Evolutionary conservation across 164 flowering plant species (phyloP).

Genomic region (Vitis labrusca): DNA sequence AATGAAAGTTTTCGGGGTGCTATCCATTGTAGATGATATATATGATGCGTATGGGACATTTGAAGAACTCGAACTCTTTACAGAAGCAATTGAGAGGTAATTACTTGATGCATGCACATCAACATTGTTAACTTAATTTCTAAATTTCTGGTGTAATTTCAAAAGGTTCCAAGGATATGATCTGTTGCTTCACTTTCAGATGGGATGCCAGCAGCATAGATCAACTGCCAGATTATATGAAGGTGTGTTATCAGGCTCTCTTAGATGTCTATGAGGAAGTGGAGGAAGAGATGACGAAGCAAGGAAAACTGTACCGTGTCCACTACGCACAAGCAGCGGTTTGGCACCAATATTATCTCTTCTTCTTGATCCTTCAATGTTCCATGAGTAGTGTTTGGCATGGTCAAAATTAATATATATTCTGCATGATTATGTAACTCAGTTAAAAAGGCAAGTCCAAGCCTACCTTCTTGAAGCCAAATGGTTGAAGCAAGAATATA

Average conservation of each 20-base stretch:
- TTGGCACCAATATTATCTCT: too few relatives aligned
- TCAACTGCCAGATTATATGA: slow-evolving; percentile 1
- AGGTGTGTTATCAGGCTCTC: background rate
- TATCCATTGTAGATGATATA: too few relatives aligned
- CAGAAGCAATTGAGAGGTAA: too few relatives aligned
- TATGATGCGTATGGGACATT: too few relatives aligned
- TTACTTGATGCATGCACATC: background rate
- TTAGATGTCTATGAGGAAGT: background rate
- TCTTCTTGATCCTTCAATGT: too few relatives aligned
- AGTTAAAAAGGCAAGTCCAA: too few relatives aligned
- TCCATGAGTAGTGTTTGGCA: too few relatives aligned
- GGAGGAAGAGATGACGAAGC: background rate
- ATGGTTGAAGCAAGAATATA: background rate
- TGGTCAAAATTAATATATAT: too few relatives aligned
- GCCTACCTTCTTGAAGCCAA: background rate
- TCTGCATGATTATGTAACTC: too few relatives aligned
- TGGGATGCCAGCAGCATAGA: background rate
- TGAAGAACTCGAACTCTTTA: too few relatives aligned
- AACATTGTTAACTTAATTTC: background rate
- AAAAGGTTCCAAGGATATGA: background rate
- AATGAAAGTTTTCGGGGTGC: too few relatives aligned
- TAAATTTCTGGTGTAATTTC: background rate
- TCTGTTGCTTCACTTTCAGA: background rate
- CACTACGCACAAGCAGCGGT: too few relatives aligned
- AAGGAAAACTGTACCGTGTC: background rate